phyloP scores from a whole-genome alignment of 768 basidiomycete species.

The Gymnopilus dilepis region DNA sequence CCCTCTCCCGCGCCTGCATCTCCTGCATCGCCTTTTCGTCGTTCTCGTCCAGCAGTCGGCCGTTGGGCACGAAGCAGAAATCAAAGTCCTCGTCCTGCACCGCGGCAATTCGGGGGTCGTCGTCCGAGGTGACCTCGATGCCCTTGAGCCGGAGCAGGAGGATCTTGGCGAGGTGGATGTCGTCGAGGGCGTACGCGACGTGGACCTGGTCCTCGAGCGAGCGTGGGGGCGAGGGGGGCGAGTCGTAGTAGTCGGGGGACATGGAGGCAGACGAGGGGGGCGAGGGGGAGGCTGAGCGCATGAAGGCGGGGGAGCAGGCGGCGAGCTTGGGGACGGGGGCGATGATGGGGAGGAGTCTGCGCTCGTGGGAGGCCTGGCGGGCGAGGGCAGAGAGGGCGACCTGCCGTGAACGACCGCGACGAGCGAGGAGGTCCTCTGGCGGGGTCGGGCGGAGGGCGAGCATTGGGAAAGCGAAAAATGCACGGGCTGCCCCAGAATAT shows the following conservation, averaged over 20 bases:
- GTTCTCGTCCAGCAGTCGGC: constrained; percentile 46
- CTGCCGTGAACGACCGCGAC: constrained; percentile 27
- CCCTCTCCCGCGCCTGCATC: constrained; percentile 42
- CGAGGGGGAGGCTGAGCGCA: constrained; percentile 32
- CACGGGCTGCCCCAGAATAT: neutral
- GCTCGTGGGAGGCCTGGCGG: constrained; percentile 24
- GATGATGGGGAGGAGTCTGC: constrained; percentile 17
- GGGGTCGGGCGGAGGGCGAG: constrained; percentile 9
- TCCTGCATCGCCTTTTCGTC: constrained; percentile 44
- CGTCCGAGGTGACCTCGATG: constrained; percentile 60
- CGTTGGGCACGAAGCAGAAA: constrained; percentile 50
- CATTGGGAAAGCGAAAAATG: constrained; percentile 11
- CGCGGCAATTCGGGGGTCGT: constrained; percentile 66
- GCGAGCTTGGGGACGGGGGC: constrained; percentile 30
- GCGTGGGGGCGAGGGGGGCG: constrained; percentile 45
- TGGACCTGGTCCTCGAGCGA: constrained; percentile 70
- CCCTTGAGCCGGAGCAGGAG: constrained; percentile 68
- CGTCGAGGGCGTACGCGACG: constrained; percentile 67
- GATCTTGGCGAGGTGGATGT: constrained; percentile 69
- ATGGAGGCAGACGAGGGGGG: constrained; percentile 36
- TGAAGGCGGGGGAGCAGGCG: constrained; percentile 25
- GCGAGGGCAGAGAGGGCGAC: constrained; percentile 25
- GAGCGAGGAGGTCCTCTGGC: neutral
- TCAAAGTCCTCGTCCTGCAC: constrained; percentile 61
- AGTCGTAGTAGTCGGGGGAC: constrained; percentile 51